A percentile compares a stretch with the other conserved stretches of the same genome.
These are phyloP conservation scores for Aspergillus spinulosporus DNA, from an alignment of 2,329 filamentous ascomycete species.

Conservation along the genomic window DNA sequence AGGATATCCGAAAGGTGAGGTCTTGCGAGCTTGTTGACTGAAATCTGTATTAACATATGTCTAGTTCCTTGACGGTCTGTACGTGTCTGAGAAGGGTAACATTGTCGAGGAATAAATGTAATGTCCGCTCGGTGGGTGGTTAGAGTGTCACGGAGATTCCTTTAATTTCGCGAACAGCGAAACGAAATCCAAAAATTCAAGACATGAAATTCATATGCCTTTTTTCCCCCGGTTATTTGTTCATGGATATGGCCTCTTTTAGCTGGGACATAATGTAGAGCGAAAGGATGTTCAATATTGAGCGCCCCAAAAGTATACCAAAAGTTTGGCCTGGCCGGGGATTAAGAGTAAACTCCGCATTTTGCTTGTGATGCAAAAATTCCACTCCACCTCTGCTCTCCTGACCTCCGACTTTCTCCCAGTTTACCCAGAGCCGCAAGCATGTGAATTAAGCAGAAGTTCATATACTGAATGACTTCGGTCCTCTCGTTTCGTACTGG, in stretches of 20 bases:
- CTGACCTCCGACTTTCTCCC: not conserved
- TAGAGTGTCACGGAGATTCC: slow-evolving; percentile 35
- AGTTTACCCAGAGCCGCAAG: slow-evolving; percentile 7
- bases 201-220: slow-evolving; percentile 30
- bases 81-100: slow-evolving; percentile 99
- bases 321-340: not conserved
- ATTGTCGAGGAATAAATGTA: slow-evolving; percentile 64
- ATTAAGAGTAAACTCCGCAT: not conserved
- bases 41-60: slow-evolving; percentile 11
- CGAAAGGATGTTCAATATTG: slow-evolving; percentile 21
- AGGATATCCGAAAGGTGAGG: slow-evolving; percentile 99
- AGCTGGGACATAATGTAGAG: slow-evolving; percentile 32
- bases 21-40: not conserved
- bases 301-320: slow-evolving; percentile 10
- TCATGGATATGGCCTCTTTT: slow-evolving; percentile 30
- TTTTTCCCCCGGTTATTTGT: slow-evolving; percentile 21
- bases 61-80: slow-evolving; percentile 99
- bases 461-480: not conserved
- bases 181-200: slow-evolving; percentile 35
- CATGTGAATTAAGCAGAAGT: slow-evolving; percentile 20
- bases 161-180: slow-evolving; percentile 42
- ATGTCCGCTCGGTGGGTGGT: slow-evolving; percentile 33
- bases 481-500: not conserved
- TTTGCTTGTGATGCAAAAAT: slow-evolving; percentile 4
- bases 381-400: not conserved